Evolutionary conservation across 768 basidiomycete genomes (phyloP).

Genomic region (Dacryopinax primogenitus): DNA sequence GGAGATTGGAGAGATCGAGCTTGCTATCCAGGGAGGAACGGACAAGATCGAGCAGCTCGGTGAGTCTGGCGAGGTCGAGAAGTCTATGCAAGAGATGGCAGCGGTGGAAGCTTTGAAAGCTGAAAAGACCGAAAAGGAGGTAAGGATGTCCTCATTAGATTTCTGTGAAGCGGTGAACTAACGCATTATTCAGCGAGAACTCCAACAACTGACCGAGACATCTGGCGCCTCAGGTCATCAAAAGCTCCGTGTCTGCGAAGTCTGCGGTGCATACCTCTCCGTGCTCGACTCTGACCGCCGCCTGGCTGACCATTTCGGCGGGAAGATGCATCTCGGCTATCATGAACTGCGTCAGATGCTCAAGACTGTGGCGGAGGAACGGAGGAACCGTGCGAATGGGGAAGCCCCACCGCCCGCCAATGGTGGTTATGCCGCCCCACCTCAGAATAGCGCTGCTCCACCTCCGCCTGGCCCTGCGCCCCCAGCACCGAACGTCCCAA

Average conservation of each 20-base stretch:
- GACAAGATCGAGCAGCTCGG: constrained; percentile 95
- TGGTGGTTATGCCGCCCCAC: constrained; percentile 15
- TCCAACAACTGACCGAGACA: constrained; percentile 92
- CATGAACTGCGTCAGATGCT: constrained; percentile 95
- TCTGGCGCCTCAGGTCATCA: constrained; percentile 99
- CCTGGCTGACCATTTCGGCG: constrained; percentile 98
- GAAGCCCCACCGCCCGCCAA: constrained; percentile 32
- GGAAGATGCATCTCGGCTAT: constrained; percentile 99
- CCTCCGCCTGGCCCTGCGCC: constrained; percentile 25
- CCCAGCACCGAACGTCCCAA: constrained; percentile 23
- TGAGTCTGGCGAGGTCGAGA: constrained; percentile 97
- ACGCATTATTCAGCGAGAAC: constrained; percentile 45
- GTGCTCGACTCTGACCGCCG: constrained; percentile 97
- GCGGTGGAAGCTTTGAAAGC: constrained; percentile 95
- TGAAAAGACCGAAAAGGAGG: constrained; percentile 94
- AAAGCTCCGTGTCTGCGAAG: constrained; percentile 98
- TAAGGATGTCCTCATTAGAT: constrained; percentile 27
- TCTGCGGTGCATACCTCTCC: constrained; percentile 97
- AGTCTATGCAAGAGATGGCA: constrained; percentile 94
- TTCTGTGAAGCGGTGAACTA: background rate
- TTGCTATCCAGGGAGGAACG: constrained; percentile 96
- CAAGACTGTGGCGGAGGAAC: constrained; percentile 76
- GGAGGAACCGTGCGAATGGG: constrained; percentile 62
- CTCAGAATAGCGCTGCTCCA: constrained; percentile 18
- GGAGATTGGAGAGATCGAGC: constrained; percentile 98